Conservation (phyloP, 768 basidiomycete genomes). For the Termitomyces sp. region DNA sequence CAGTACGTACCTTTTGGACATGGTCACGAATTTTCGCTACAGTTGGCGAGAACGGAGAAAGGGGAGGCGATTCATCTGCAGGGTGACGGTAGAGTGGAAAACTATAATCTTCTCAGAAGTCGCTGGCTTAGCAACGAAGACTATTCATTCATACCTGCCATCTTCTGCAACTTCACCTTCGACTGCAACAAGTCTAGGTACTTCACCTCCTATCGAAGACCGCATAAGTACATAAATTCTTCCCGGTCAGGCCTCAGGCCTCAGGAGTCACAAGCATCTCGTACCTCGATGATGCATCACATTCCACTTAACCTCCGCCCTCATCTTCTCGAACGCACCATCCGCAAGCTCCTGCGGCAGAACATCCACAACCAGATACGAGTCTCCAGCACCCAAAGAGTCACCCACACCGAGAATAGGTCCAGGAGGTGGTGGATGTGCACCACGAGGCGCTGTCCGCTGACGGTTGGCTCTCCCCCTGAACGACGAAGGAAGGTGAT, state of each 20-base stretch:
- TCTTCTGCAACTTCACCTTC: constrained; percentile 50
- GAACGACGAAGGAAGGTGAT: constrained; percentile 11
- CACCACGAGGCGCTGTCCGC: constrained; percentile 3
- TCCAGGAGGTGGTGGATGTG: constrained; percentile 8
- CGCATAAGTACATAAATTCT: background rate
- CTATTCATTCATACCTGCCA: constrained; percentile 33
- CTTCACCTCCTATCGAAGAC: constrained; percentile 61
- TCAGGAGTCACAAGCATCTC: constrained; percentile 1
- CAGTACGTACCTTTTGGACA: constrained; percentile 46
- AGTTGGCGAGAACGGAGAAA: constrained; percentile 66
- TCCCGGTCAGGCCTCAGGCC: no score
- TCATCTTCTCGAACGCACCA: constrained; percentile 55
- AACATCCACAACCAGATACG: constrained; percentile 54
- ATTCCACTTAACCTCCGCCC: constrained; percentile 68
- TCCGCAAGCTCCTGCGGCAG: constrained; percentile 56
- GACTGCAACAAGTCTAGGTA: constrained; percentile 64
- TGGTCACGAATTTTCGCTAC: constrained; percentile 62
- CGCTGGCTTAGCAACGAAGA: background rate
- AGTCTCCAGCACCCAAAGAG: constrained; percentile 65
- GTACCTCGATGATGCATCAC: constrained; percentile 73
- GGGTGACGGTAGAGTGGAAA: constrained; percentile 84
- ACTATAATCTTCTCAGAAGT: constrained; percentile 30
- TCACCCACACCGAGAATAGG: constrained; percentile 19
- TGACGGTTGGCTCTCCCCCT: constrained; percentile 8
- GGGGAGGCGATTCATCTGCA: constrained; percentile 71